Evolutionary conservation across 2,329 filamentous ascomycete genomes (phyloP), one percentile per base, ranked within the genome.

Genomic region (Byssothecium circinans): DNA sequence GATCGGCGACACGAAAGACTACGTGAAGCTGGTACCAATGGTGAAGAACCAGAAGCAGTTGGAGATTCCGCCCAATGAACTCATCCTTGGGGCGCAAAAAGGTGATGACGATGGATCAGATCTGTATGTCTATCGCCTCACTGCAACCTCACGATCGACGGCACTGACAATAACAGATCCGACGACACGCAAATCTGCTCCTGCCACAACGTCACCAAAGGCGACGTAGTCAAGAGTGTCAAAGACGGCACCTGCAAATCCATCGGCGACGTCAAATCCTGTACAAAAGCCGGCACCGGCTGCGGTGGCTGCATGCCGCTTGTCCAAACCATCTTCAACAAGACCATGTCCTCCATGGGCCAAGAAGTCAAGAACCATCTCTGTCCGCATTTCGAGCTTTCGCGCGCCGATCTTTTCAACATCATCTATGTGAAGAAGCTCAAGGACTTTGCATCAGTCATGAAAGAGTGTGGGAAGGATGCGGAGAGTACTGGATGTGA

Each of bases 1-100:
- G 89, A 94, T 96, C 52, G 91, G 91, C 32, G 91, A 96, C 62
- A 95, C 89, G 0, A 87, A 82, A 53, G 91, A 96, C 73, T 96
- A 95, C 64, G 82, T 95, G 73, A 95, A 92, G 69, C 75, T 96
- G 18, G 88, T 95, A 1, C 87, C 89, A 1, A 84, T 95, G 78
- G 89, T 94, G 45, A 95, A 91, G 74, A 85, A 82, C 56, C 87
- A 90, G 65, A 95, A 91, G 67, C 77, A 79, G 52, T 78, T 96
- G 1, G 88, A 95, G 12, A 76, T 89, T 0, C 83, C 89, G 0
- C 91, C 91, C 0, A 84, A 86, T 40, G 84, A 95, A 67, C 84
- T 96, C 46, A 95, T 96, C 53, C 75, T 96, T 2, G 91, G 91
- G 1, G 83, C 85, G 0, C 82, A 83, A 57, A 88, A 86, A 57